Percentiles rank a stretch among this genome's conserved stretches.
phyloP scores from a whole-genome alignment of 2,329 filamentous ascomycete species.

The Sarocladium brachiariae region DNA sequence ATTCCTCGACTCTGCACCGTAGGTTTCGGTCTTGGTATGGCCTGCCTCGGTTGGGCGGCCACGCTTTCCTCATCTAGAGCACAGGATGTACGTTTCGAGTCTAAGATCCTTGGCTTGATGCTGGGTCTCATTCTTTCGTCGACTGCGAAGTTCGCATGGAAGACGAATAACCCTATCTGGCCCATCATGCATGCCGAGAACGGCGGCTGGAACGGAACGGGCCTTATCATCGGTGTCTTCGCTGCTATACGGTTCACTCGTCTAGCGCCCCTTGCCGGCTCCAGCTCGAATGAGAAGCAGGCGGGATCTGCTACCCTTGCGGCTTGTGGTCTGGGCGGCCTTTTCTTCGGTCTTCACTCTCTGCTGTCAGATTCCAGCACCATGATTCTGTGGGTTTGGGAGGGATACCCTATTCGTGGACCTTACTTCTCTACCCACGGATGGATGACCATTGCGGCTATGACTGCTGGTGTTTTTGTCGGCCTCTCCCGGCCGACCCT shows the following conservation, averaged over 20 bases:
- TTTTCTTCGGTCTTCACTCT: conserved; percentile 87
- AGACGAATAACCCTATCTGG: conserved; percentile 96
- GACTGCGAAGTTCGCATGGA: conserved; percentile 84
- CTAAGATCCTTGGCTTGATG: conserved; percentile 71
- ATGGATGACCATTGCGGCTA: conserved; percentile 75
- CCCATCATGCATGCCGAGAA: conserved; percentile 85
- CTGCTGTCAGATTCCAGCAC: conserved; percentile 95
- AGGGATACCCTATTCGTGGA: conserved; percentile 85
- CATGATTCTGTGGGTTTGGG: conserved; percentile 98
- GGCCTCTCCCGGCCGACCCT: conserved; percentile 69
- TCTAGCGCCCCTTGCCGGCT: conserved; percentile 43
- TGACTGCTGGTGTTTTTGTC: conserved; percentile 72
- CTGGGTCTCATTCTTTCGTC: conserved; percentile 80
- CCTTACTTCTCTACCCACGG: conserved; percentile 87
- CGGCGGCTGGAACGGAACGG: conserved; percentile 86
- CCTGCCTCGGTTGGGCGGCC: conserved; percentile 77
- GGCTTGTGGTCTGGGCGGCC: conserved; percentile 70
- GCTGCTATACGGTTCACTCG: conserved; percentile 72
- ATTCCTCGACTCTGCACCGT: conserved; percentile 72
- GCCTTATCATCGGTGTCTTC: conserved; percentile 66
- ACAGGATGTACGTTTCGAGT: conserved; percentile 70
- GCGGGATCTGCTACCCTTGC: conserved; percentile 64
- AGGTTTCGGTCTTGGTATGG: conserved; percentile 71
- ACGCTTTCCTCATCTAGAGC: conserved; percentile 72
- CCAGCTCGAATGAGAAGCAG: conserved; percentile 28